Percentiles rank a stretch among this genome's conserved stretches.
Conservation (phyloP, 257 asterid species). For the Capsicum rhomboideum region DNA sequence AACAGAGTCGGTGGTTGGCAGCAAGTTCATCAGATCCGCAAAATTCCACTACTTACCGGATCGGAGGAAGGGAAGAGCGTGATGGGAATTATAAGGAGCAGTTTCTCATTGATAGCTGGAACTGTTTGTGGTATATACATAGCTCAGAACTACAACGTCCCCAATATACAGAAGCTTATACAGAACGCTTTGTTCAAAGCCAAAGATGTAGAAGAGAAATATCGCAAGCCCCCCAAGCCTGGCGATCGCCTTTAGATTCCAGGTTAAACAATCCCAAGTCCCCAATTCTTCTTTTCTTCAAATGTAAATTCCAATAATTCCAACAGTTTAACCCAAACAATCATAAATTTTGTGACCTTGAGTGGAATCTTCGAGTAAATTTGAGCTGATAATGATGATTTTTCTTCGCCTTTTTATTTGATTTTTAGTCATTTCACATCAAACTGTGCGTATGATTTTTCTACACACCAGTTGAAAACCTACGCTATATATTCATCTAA, state of each 20-base stretch:
- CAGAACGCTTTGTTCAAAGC: constrained; percentile 34
- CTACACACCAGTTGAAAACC: too few species aligned
- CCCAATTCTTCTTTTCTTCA: not conserved
- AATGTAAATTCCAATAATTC: not conserved
- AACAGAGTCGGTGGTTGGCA: not conserved
- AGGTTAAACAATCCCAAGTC: not conserved
- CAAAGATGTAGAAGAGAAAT: constrained; percentile 41
- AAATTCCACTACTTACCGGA: not conserved
- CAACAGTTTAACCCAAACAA: not conserved
- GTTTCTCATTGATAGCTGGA: constrained; percentile 21
- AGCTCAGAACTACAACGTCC: constrained; percentile 52
- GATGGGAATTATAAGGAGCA: constrained; percentile 25
- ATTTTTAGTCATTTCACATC: too few species aligned
- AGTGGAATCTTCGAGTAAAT: not conserved
- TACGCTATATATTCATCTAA: too few species aligned
- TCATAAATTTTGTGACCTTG: not conserved
- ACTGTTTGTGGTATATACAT: constrained; percentile 40
- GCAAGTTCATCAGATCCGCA: not conserved
- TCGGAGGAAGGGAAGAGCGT: not conserved
- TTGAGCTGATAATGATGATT: not conserved
- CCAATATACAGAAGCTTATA: constrained; percentile 31
- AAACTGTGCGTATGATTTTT: too few species aligned
- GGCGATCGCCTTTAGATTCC: constrained; percentile 6
- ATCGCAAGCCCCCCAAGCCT: constrained; percentile 52
- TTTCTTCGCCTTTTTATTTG: not conserved